Evolutionary conservation across 1,139 yeast genomes (phyloP).

Genomic region (Citeromyces hawaiiensis): DNA sequence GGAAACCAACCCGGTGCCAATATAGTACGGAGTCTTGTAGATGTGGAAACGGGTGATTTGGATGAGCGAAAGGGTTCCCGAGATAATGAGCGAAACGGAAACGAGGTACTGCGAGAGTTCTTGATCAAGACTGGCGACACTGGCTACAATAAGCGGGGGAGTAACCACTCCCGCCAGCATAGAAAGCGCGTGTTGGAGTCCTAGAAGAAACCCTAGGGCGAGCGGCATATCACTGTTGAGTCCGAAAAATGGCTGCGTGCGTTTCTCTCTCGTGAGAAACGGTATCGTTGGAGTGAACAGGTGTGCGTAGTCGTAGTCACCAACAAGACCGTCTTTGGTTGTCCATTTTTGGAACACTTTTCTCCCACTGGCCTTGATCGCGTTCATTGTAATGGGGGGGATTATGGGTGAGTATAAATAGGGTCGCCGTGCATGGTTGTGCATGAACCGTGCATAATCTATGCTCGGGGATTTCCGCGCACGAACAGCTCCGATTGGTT

Average conservation of each 20-base stretch:
- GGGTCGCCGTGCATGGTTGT: not conserved
- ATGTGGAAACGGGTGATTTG: slow-evolving; percentile 78
- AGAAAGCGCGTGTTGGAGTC: slow-evolving; percentile 78
- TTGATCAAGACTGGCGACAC: slow-evolving; percentile 40
- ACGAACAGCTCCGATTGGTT: no score
- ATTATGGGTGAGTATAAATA: no score
- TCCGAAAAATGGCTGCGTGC: slow-evolving; percentile 70
- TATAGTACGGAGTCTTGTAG: slow-evolving; percentile 53
- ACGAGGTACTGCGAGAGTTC: slow-evolving; percentile 56
- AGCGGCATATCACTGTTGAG: slow-evolving; percentile 70
- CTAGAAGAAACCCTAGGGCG: slow-evolving; percentile 58
- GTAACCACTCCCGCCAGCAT: slow-evolving; percentile 86
- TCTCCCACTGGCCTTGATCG: not conserved
- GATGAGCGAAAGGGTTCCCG: slow-evolving; percentile 59
- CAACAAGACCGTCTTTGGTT: slow-evolving; percentile 65
- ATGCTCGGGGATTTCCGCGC: not conserved
- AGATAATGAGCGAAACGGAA: slow-evolving; percentile 59
- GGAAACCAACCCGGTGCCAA: slow-evolving; percentile 80
- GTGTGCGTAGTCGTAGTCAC: slow-evolving; percentile 71
- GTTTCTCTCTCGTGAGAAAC: slow-evolving; percentile 30
- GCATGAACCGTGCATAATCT: not conserved
- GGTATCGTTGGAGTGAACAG: slow-evolving; percentile 72
- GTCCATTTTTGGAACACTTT: slow-evolving; percentile 26
- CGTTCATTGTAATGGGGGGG: not conserved
- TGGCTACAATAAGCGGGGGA: slow-evolving; percentile 67